Conservation (phyloP, 2,329 filamentous ascomycete species). For the Malbranchea zuffiana region DNA sequence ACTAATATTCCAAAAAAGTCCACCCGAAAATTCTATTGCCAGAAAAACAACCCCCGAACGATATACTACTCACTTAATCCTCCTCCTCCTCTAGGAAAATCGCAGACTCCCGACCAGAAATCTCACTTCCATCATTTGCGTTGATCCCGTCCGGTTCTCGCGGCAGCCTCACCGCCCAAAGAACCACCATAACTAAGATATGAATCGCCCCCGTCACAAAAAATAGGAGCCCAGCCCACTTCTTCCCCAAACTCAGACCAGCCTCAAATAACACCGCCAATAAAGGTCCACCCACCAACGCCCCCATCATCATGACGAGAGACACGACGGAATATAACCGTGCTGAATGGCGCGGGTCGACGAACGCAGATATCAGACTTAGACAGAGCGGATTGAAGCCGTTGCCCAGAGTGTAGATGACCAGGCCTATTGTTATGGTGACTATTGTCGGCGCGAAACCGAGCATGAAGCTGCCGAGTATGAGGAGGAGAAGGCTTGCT, state of each 20-base stretch:
- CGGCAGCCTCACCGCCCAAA: slow-evolving; percentile 12
- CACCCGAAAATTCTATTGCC: too few relatives aligned
- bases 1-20: too few relatives aligned
- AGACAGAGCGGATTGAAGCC: slow-evolving; percentile 39
- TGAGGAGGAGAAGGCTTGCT: slow-evolving; percentile 35
- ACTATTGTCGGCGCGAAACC: slow-evolving; percentile 35
- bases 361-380: slow-evolving; percentile 38
- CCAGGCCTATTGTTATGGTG: slow-evolving; percentile 35
- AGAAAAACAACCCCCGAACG: too few relatives aligned
- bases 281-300: slow-evolving; percentile 38
- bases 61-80: too few relatives aligned
- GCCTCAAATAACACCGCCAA: slow-evolving; percentile 38
- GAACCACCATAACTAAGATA: slow-evolving; percentile 10
- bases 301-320: slow-evolving; percentile 38
- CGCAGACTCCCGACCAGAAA: not conserved
- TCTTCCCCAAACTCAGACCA: slow-evolving; percentile 34
- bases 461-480: slow-evolving; percentile 37
- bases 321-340: slow-evolving; percentile 41
- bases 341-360: slow-evolving; percentile 39
- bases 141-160: too few relatives aligned
- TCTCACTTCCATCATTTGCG: not conserved
- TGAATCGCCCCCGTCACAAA: slow-evolving; percentile 30
- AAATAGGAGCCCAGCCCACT: slow-evolving; percentile 41
- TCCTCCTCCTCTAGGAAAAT: not conserved
- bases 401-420: slow-evolving; percentile 40